These are phyloP conservation scores for Apophysomyces sp. DNA, from an alignment of 371 early-diverging fungal species.

Conservation along the genomic window DNA sequence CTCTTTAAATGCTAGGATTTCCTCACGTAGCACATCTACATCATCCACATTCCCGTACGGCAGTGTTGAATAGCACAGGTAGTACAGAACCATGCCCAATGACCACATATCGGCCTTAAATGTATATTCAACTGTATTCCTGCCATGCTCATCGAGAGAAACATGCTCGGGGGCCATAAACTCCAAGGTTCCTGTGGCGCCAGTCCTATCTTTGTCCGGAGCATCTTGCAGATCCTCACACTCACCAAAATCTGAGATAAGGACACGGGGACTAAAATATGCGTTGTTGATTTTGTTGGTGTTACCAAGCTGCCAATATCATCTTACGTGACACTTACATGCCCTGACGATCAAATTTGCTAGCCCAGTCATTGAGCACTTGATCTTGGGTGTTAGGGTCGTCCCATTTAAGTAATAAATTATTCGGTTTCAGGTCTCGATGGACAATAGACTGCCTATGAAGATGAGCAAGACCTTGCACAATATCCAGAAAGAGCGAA, in stretches of 20 bases:
- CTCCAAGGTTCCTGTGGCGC: conserved; percentile 95
- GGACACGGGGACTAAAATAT: conserved; percentile 65
- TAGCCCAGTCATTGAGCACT: conserved; percentile 25
- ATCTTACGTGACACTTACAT: background rate
- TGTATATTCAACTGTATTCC: conserved; percentile 73
- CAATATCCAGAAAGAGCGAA: conserved; percentile 86
- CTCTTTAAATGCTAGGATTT: conserved; percentile 71
- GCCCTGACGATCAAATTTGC: conserved; percentile 19
- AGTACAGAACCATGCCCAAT: conserved; percentile 91
- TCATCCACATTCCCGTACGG: conserved; percentile 89
- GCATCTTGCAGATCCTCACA: conserved; percentile 77
- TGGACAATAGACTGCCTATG: conserved; percentile 83
- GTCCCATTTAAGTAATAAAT: conserved; percentile 78
- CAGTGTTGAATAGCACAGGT: conserved; percentile 79
- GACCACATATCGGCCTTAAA: conserved; percentile 94
- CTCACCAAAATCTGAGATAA: conserved; percentile 96
- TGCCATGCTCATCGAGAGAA: conserved; percentile 48
- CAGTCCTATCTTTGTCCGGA: conserved; percentile 72
- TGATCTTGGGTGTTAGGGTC: conserved; percentile 26
- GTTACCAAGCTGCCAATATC: background rate
- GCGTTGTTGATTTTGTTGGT: background rate
- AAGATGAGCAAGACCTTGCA: conserved; percentile 84
- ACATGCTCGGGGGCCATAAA: conserved; percentile 92
- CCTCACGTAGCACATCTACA: conserved; percentile 76
- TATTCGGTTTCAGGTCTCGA: conserved; percentile 91